These are phyloP conservation scores for Boletus rubescentipes DNA, from an alignment of 768 basidiomycete species.

Conservation along the genomic window DNA sequence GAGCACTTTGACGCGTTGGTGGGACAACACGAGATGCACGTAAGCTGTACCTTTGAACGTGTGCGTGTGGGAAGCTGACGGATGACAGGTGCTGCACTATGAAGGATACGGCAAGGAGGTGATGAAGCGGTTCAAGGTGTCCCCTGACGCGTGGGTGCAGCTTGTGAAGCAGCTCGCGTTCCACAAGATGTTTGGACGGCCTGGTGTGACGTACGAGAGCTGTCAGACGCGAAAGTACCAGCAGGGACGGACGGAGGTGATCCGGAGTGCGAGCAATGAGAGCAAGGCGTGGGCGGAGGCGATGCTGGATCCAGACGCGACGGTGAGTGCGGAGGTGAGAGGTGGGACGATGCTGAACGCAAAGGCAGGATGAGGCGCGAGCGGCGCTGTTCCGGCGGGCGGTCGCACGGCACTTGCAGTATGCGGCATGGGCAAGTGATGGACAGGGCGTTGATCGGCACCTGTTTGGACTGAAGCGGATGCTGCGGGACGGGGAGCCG, in stretches of 20 bases:
- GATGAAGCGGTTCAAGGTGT: slow-evolving; percentile 80
- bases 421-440: slow-evolving; percentile 88
- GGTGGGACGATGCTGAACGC: slow-evolving; percentile 1
- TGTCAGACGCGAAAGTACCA: slow-evolving; percentile 93
- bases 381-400: slow-evolving; percentile 73
- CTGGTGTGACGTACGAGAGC: slow-evolving; percentile 88
- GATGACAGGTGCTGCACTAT: slow-evolving; percentile 70
- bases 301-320: slow-evolving; percentile 65
- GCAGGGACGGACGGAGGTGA: slow-evolving; percentile 92
- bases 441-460: slow-evolving; percentile 96
- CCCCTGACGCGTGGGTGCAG: slow-evolving; percentile 95
- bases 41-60: slow-evolving; percentile 30
- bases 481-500: slow-evolving; percentile 69
- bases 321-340: slow-evolving; percentile 36
- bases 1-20: slow-evolving; percentile 75
- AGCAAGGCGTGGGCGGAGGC: slow-evolving; percentile 83
- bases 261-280: slow-evolving; percentile 80
- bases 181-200: slow-evolving; percentile 75
- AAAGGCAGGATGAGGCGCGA: slow-evolving; percentile 51
- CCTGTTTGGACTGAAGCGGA: slow-evolving; percentile 88
- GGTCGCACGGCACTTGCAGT: slow-evolving; percentile 79
- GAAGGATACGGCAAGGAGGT: slow-evolving; percentile 85
- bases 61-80: slow-evolving; percentile 9
- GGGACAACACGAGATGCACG: slow-evolving; percentile 74
- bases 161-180: slow-evolving; percentile 96